These are phyloP conservation scores for Grosmannia huntii DNA, from an alignment of 2,329 filamentous ascomycete species.

Conservation along the genomic window DNA sequence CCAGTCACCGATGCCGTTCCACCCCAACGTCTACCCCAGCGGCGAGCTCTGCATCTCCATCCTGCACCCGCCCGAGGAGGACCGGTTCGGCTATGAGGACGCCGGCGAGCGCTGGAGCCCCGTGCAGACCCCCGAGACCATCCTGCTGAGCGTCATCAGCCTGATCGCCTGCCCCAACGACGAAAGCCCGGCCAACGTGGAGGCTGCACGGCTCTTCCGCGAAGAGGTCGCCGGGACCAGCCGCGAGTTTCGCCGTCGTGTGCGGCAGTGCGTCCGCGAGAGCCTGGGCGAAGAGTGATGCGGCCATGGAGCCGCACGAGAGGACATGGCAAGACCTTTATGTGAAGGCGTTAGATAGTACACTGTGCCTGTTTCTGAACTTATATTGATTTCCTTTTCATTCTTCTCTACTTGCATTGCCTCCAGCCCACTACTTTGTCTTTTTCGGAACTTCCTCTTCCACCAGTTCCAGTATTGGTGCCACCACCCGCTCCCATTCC, in stretches of 20 bases:
- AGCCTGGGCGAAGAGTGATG: slow-evolving; percentile 59
- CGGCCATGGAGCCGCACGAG: no score
- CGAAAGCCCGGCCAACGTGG: slow-evolving; percentile 88
- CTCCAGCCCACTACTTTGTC: neutral
- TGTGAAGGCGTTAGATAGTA: no score
- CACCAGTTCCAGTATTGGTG: slow-evolving; percentile 48
- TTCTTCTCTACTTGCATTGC: neutral
- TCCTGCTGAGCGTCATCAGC: slow-evolving; percentile 81
- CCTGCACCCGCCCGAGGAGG: slow-evolving; percentile 86
- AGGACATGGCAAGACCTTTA: no score
- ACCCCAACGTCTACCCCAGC: slow-evolving; percentile 83
- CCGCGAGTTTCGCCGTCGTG: slow-evolving; percentile 66
- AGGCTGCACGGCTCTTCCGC: slow-evolving; percentile 79
- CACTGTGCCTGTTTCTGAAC: no score
- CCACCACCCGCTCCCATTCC: slow-evolving; percentile 81
- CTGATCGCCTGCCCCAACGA: slow-evolving; percentile 89
- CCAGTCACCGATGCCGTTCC: slow-evolving; percentile 69
- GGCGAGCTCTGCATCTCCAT: slow-evolving; percentile 95
- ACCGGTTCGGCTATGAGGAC: slow-evolving; percentile 85
- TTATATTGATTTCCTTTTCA: neutral
- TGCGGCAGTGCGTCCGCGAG: slow-evolving; percentile 66
- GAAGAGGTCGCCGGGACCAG: slow-evolving; percentile 52
- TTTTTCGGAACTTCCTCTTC: slow-evolving; percentile 6
- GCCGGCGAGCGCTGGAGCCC: slow-evolving; percentile 88
- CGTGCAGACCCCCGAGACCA: slow-evolving; percentile 90